Base-by-base conservation (phyloP, 2,329 filamentous ascomycete genomes). In the Ophiostoma angusticollis region DNA sequence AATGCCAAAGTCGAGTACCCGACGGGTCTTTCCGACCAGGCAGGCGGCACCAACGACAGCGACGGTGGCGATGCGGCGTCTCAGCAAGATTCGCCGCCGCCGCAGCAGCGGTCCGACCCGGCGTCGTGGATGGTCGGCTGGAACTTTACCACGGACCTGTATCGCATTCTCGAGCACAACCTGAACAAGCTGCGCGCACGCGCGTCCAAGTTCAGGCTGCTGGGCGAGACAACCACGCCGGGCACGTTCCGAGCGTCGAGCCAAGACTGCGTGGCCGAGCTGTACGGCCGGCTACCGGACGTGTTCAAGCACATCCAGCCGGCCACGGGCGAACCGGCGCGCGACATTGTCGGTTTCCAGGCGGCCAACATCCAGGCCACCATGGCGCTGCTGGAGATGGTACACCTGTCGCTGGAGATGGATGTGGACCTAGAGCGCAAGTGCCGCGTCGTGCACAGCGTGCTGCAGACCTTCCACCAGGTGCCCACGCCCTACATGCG, bases 111-210 rank as follows among this genome's bases (percentile, higher is more conserved):
- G 9, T 9, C 6, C 17, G 25, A 33, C 12, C 18, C 38, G 16
- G 25, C 36, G 17, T 28, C 33, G 41, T 74, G 70, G 70, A 53
- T 74, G 7, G 59, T 61, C 30, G 70, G 70, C 14, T 74, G 67
- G 68, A 74, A 74, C 50, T 72, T 72, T 42, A 68, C 63, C 6
- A 72, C 67, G 1, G 69, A 74, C 47, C 53, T 74, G 0, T 74
- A 73, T 47, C 63, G 69, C 5, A 59, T 74, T 8, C 53, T 75
- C 13, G 70, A 74, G 47, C 68, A 74, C 45, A 63, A 45, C 33
- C 40, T 45, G 5, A 36, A 40, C 40, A 45, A 43, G 38, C 34
- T 45, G 36, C 40, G 45, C 8, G 43, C 43, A 13, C 45, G 42
- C 9, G n/a, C 35, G 8, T 45, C 40, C 12, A 31, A 12, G 11